phyloP scores from a whole-genome alignment of 1,139 yeast genomes.

The Insectozyma bohioensis region DNA sequence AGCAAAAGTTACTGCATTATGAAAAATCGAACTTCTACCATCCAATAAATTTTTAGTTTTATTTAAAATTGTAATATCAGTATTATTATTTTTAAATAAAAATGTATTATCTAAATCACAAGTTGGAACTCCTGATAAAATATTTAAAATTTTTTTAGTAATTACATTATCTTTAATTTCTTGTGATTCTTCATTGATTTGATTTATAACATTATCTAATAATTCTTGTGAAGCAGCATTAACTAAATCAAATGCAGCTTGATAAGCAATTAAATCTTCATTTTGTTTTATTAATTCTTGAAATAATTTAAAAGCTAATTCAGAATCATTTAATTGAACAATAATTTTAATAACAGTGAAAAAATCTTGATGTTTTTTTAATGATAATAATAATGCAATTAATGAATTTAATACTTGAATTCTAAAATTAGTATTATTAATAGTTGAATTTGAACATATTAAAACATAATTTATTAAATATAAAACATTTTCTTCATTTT shows the following conservation, averaged over 20 bases:
- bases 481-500: constrained; percentile 48
- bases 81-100: constrained; percentile 79
- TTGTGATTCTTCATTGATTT: constrained; percentile 34
- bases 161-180: constrained; percentile 37
- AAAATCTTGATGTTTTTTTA: constrained; percentile 73
- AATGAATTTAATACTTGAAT: constrained; percentile 60
- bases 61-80: constrained; percentile 80
- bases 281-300: constrained; percentile 50
- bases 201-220: constrained; percentile 58
- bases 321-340: constrained; percentile 79
- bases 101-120: constrained; percentile 92
- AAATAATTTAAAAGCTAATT: constrained; percentile 68
- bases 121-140: constrained; percentile 90
- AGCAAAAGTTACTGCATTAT: constrained; percentile 92
- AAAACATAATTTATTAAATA: constrained; percentile 71
- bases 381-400: constrained; percentile 57
- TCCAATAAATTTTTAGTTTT: constrained; percentile 81
- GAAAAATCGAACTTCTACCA: constrained; percentile 92
- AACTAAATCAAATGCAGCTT: constrained; percentile 93
- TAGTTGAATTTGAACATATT: constrained; percentile 68
- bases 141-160: constrained; percentile 53
- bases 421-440: constrained; percentile 62
- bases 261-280: constrained; percentile 67
- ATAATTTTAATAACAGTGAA: constrained; percentile 79
- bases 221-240: constrained; percentile 92